Evolutionary conservation across 495 filamentous ascomycete species (phyloP), one percentile per base, ranked within the genome.

Genomic region (Podospora pseudocomata): DNA sequence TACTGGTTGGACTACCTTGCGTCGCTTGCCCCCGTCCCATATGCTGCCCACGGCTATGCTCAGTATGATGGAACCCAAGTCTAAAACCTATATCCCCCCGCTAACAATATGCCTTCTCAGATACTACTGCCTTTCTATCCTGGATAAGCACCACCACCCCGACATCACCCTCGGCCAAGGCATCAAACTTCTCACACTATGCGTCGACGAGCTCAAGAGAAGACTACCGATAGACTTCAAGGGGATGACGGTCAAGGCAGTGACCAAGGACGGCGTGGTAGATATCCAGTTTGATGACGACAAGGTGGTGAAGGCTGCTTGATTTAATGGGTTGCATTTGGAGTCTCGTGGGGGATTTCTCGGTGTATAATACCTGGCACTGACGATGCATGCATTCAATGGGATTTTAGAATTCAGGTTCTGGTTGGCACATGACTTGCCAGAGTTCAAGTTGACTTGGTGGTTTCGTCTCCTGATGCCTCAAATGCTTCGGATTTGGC

Each of bases 1-100:
- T 97, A 94, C 87, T 99, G 95, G 95, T 85, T 97, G 68, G 95
- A 99, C 79, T 97, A 98, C 78, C 87, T 99, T 76, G 95, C 95
- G 63, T 89, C 93, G 54, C 81, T 92, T 76, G 95, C 94, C 2
- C 83, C 88, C 16, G 83, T 98, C 34, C 95, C 95, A 70, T 99
- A 99, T 78, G 96, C 95, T 28, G 95, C 96, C 59, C 95, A 99
- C 73, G 95, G 95, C 67, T 99, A 99, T 80, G 96, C 95, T 44
- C 95, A 99, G 89, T 94, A 89, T 67, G 92, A 87, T 68, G 63
- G 60, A 57, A 11, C 13, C 39, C 5, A 49, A 15, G 0, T 3
- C 7, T 0, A 18, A 28, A 4, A 0, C 18, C 30, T 9, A 16
- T 7, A 30, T 5, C 4, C 4, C 3, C 15, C 15, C 1, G 27